Percentiles rank a stretch among this genome's conserved stretches.
These are phyloP conservation scores for Nakazawaea peltata DNA, from an alignment of 805 yeast genomes.

Conservation along the genomic window DNA sequence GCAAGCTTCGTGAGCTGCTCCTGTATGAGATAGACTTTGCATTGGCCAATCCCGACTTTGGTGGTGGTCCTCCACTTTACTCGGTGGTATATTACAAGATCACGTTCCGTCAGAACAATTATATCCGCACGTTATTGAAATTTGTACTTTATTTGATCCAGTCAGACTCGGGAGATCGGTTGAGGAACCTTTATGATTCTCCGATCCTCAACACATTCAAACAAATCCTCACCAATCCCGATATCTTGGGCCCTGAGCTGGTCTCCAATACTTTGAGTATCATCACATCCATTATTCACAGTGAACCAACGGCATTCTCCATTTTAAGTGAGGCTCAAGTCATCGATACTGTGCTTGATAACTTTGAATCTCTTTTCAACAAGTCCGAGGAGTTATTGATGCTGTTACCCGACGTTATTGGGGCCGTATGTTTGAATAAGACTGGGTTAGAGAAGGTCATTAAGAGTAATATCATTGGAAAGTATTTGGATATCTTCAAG, in stretches of 20 bases:
- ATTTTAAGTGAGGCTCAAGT: slow-evolving; percentile 73
- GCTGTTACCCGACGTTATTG: slow-evolving; percentile 65
- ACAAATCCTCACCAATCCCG: slow-evolving; percentile 46
- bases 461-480: slow-evolving; percentile 26
- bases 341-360: slow-evolving; percentile 53
- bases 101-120: slow-evolving; percentile 51
- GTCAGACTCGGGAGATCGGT: slow-evolving; percentile 75
- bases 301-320: slow-evolving; percentile 84
- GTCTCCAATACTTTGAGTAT: slow-evolving; percentile 55
- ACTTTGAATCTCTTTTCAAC: slow-evolving; percentile 46
- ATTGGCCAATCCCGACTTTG: slow-evolving; percentile 46
- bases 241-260: slow-evolving; percentile 59
- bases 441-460: slow-evolving; percentile 60
- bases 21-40: slow-evolving; percentile 61
- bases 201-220: slow-evolving; percentile 59
- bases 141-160: slow-evolving; percentile 56
- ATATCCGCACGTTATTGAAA: slow-evolving; percentile 52
- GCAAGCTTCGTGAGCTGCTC: slow-evolving; percentile 48
- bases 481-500: slow-evolving; percentile 43
- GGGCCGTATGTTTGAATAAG: slow-evolving; percentile 73
- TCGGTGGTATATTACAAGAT: slow-evolving; percentile 43
- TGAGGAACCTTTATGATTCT: slow-evolving; percentile 81
- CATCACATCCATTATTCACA: slow-evolving; percentile 66
- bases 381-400: slow-evolving; percentile 51
- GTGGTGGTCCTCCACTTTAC: slow-evolving; percentile 48